phyloP scores from a whole-genome alignment of 1,284 basidiomycete genomes.

The Trichosporon inkin region DNA sequence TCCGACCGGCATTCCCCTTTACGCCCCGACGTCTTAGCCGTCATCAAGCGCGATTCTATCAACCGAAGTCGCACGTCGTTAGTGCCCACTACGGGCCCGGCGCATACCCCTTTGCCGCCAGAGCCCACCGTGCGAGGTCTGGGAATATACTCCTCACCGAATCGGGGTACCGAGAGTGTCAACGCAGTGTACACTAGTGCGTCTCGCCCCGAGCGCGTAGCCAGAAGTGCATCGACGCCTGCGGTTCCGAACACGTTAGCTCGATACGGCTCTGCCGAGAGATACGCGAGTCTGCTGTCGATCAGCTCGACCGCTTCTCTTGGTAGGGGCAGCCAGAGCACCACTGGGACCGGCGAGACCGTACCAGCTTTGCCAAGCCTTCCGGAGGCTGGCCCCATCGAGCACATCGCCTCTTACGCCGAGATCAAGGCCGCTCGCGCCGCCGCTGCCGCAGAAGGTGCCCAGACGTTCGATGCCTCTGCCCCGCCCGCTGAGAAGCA shows the following conservation, averaged over 20 bases:
- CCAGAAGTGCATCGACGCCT: not conserved
- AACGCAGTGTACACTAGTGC: not conserved
- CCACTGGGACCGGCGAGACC: not conserved
- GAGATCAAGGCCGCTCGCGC: not conserved
- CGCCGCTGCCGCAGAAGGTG: not conserved
- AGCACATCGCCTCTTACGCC: not conserved
- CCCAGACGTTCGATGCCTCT: conserved; percentile 30
- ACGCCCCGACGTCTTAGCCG: not conserved
- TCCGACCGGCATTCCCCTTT: not conserved
- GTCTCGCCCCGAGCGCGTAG: not conserved
- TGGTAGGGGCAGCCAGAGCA: not conserved
- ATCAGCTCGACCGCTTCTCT: not conserved
- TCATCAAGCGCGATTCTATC: not conserved
- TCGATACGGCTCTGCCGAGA: not conserved
- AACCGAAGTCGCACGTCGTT: conserved; percentile 5
- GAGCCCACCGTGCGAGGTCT: conserved; percentile 2
- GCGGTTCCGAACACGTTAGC: not conserved
- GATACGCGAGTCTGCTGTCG: not conserved
- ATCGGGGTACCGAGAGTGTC: not conserved
- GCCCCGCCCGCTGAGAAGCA: conserved; percentile 30
- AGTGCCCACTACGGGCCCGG: not conserved
- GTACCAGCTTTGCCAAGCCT: not conserved
- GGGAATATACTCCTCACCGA: not conserved
- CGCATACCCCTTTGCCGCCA: not conserved
- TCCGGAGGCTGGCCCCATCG: conserved; percentile 2